phyloP scores from a whole-genome alignment of 2,329 filamentous ascomycete genomes.

The Hymenotorrendiella dingleyae region DNA sequence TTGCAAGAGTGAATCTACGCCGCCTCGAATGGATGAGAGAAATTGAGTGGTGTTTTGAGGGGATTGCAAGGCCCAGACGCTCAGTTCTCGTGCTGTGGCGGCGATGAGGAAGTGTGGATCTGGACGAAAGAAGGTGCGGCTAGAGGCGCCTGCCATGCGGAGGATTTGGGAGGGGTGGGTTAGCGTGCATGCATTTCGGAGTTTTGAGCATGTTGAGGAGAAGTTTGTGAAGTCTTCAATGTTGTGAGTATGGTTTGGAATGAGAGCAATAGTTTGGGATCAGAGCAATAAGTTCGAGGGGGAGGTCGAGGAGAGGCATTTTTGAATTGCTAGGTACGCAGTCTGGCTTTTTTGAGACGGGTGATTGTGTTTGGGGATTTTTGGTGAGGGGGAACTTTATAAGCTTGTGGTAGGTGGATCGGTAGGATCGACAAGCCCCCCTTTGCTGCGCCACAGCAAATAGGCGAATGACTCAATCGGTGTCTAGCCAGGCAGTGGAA shows the following conservation, averaged over 20 bases:
- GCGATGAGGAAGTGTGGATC: constrained; percentile 33
- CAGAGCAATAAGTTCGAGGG: constrained; percentile 3
- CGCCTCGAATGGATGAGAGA: constrained; percentile 19
- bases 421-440: no score
- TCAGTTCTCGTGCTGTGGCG: constrained; percentile 29
- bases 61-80: constrained; percentile 30
- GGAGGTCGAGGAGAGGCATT: constrained; percentile 4
- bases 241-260: constrained; percentile 15
- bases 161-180: constrained; percentile 28
- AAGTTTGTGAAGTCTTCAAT: constrained; percentile 31
- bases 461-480: no score
- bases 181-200: constrained; percentile 20
- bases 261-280: no score
- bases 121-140: constrained; percentile 32
- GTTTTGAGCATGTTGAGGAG: constrained; percentile 20
- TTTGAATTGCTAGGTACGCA: no score
- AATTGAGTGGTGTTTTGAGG: constrained; percentile 21
- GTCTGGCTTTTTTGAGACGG: no score
- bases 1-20: constrained; percentile 30
- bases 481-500: no score
- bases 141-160: constrained; percentile 29
- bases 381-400: no score
- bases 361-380: no score
- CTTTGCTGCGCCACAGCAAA: no score
- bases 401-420: no score